Evolutionary conservation across 257 asterid genomes (phyloP).

Genomic region (Petrea volubilis): DNA sequence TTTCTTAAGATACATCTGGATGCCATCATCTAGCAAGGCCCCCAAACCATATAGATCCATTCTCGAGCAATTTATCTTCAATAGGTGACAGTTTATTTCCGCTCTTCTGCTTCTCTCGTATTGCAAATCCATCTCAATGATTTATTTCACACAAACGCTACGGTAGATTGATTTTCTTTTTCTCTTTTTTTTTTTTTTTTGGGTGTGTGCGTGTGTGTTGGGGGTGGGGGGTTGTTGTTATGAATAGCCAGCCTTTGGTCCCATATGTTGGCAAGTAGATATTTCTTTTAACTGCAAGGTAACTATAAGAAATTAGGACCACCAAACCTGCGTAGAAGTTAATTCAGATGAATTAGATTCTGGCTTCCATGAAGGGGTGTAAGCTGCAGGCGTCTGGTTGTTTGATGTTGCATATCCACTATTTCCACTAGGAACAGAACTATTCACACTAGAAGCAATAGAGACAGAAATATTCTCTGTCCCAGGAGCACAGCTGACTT

Average conservation of each 20-base stretch:
- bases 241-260: neutral
- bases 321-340: conserved; percentile 74
- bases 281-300: conserved; percentile 14
- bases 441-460: conserved; percentile 50
- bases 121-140: neutral
- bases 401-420: conserved; percentile 60
- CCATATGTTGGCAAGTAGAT: conserved; percentile 3
- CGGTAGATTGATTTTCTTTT: neutral
- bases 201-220: too few species aligned
- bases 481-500: conserved; percentile 99
- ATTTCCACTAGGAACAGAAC: conserved; percentile 57
- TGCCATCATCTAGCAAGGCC: neutral
- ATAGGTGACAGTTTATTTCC: conserved; percentile 1
- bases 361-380: conserved; percentile 67
- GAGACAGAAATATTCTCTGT: conserved; percentile 79
- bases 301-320: conserved; percentile 27
- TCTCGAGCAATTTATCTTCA: conserved; percentile 2
- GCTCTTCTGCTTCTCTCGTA: conserved; percentile 1
- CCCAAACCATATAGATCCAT: conserved; percentile 3
- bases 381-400: conserved; percentile 59
- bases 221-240: too few species aligned
- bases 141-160: neutral
- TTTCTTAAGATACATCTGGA: conserved; percentile 16
- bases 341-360: conserved; percentile 58
- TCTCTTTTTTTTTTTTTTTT: too few species aligned